Conservation (phyloP, 176 grass and related monocot genomes). For the maize (Zea mays) region Zm-B73-REFERENCE-NAM-5.0 NC_050100.1:88483501-88484000, state of each 20-base stretch:
- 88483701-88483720: slow-evolving; percentile 26
- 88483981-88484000: slow-evolving; percentile 99
- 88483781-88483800: slow-evolving; percentile 38
- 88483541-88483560: no score
- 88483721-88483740: slow-evolving; percentile 24
- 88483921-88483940: slow-evolving; percentile 63
- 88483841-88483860: slow-evolving; percentile 49
- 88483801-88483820: slow-evolving; percentile 38
- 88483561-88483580: no score
- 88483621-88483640: neutral
- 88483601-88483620: no score
- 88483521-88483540: no score
- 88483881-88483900: slow-evolving; percentile 33
- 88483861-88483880: slow-evolving; percentile 29
- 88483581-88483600: no score
- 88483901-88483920: slow-evolving; percentile 74
- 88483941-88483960: slow-evolving; percentile 49
- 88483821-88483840: slow-evolving; percentile 53
- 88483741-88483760: slow-evolving; percentile 30
- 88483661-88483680: slow-evolving; percentile 30
- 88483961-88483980: slow-evolving; percentile 87
- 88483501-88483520: no score
- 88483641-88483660: slow-evolving; percentile 27
- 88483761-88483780: slow-evolving; percentile 51
- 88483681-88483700: slow-evolving; percentile 32